Percentiles rank a stretch among this genome's conserved stretches.
Conservation (phyloP, 306 rosid genomes). For the Mimosa pudica region DNA sequence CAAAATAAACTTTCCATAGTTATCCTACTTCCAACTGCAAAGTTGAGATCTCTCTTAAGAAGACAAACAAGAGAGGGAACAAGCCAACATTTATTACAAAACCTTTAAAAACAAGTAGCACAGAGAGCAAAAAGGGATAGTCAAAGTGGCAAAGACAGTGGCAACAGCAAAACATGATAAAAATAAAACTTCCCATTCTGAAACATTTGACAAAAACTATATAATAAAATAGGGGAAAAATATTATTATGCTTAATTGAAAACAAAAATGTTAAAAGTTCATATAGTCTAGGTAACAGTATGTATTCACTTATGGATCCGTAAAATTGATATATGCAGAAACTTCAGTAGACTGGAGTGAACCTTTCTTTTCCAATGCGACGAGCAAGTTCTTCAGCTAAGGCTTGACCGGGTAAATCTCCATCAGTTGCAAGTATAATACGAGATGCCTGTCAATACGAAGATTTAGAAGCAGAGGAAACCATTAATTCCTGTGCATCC, state of each 20-base stretch:
- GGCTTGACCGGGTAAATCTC: constrained; percentile 95
- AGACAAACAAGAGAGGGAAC: not conserved
- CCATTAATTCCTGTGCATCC: constrained; percentile 10
- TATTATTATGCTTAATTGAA: constrained; percentile 1
- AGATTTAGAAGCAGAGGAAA: constrained; percentile 27
- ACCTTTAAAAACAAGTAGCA: not conserved
- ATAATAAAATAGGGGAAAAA: not conserved
- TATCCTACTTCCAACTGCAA: not conserved
- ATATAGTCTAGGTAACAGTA: constrained; percentile 1
- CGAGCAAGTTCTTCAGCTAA: constrained; percentile 99
- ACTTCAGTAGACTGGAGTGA: constrained; percentile 27
- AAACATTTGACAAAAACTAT: not conserved
- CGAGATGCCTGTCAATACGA: constrained; percentile 75
- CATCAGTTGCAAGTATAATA: constrained; percentile 91
- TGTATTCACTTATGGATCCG: constrained; percentile 19
- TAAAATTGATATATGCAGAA: constrained; percentile 13
- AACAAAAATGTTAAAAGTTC: constrained; percentile 8
- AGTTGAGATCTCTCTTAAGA: not conserved
- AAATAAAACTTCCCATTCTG: not conserved
- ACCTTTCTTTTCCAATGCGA: constrained; percentile 95
- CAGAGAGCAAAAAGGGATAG: not conserved
- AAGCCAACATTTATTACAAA: not conserved
- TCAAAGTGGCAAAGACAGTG: not conserved
- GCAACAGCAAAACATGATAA: not conserved
- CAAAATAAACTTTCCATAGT: not conserved